These are phyloP conservation scores for Mycena venus DNA, from an alignment of 768 basidiomycete genomes.

Conservation along the genomic window DNA sequence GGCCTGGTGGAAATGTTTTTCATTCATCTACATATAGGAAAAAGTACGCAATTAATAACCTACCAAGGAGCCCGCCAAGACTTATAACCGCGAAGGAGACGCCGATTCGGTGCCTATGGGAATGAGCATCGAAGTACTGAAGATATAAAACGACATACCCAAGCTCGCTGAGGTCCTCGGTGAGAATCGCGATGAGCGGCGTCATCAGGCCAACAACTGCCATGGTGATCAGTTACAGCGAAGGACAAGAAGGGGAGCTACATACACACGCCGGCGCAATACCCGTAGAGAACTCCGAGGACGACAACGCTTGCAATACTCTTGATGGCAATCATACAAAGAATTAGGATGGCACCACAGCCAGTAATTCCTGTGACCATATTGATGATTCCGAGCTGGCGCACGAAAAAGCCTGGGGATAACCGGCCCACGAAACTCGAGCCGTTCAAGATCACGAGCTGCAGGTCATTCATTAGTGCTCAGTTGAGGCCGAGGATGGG, in stretches of 20 bases:
- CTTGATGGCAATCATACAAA: constrained; percentile 49
- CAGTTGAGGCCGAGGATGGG: not conserved
- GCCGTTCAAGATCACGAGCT: constrained; percentile 56
- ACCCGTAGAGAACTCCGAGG: constrained; percentile 47
- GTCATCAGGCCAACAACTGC: constrained; percentile 46
- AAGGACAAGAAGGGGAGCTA: constrained; percentile 13
- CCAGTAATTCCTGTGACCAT: constrained; percentile 39
- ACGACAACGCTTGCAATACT: constrained; percentile 37
- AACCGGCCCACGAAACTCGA: constrained; percentile 53
- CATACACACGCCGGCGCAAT: constrained; percentile 51
- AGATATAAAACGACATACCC: constrained; percentile 42
- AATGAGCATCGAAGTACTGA: not conserved
- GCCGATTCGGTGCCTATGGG: constrained; percentile 42
- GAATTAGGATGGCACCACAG: not conserved
- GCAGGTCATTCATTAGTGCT: not conserved
- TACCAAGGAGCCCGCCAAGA: not conserved
- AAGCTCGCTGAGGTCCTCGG: constrained; percentile 46
- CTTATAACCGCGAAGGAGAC: constrained; percentile 30
- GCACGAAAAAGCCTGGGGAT: constrained; percentile 49
- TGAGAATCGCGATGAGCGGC: constrained; percentile 49
- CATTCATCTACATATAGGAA: no score
- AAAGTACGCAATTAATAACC: not conserved
- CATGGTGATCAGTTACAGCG: constrained; percentile 25
- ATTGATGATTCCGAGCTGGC: constrained; percentile 42
- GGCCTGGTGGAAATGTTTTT: constrained; percentile 38